Percentiles rank a stretch among this genome's conserved stretches.
These are phyloP conservation scores for Alternaria gansuensis DNA, from an alignment of 2,329 filamentous ascomycete species.

Conservation along the genomic window DNA sequence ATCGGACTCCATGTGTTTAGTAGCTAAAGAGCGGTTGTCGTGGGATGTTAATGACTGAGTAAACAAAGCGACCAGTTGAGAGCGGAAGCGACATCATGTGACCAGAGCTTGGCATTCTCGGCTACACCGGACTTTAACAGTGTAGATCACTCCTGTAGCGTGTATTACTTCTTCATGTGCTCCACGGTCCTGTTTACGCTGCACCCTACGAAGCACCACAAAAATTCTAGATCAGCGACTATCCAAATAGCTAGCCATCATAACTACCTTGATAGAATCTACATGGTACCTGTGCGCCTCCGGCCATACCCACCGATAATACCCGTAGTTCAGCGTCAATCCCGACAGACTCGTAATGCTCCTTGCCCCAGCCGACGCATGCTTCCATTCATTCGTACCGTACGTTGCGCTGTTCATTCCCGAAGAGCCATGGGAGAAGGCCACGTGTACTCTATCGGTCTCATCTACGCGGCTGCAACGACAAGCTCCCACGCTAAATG, in stretches of 20 bases:
- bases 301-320: constrained; percentile 61
- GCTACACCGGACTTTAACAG: too few species aligned
- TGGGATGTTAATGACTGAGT: constrained; percentile 2
- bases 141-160: too few species aligned
- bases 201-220: constrained; percentile 50
- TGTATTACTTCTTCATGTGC: background rate
- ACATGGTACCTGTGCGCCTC: constrained; percentile 61
- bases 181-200: constrained; percentile 6
- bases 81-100: constrained; percentile 29
- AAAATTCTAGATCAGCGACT: constrained; percentile 57
- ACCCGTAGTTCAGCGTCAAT: constrained; percentile 57
- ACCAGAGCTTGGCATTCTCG: constrained; percentile 2
- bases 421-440: too few species aligned
- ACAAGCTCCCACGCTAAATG: constrained; percentile 65
- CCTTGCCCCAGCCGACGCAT: constrained; percentile 55
- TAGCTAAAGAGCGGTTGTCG: constrained; percentile 7
- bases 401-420: constrained; percentile 28
- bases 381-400: constrained; percentile 56
- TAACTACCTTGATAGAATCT: constrained; percentile 56
- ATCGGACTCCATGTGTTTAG: constrained; percentile 37
- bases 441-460: too few species aligned
- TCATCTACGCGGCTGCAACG: constrained; percentile 43
- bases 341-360: constrained; percentile 79
- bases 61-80: background rate
- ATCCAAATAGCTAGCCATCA: constrained; percentile 55